Evolutionary conservation across 1,284 basidiomycete genomes (phyloP), one percentile per base, ranked within the genome.

Genomic region (Apiotrichum sp.): DNA sequence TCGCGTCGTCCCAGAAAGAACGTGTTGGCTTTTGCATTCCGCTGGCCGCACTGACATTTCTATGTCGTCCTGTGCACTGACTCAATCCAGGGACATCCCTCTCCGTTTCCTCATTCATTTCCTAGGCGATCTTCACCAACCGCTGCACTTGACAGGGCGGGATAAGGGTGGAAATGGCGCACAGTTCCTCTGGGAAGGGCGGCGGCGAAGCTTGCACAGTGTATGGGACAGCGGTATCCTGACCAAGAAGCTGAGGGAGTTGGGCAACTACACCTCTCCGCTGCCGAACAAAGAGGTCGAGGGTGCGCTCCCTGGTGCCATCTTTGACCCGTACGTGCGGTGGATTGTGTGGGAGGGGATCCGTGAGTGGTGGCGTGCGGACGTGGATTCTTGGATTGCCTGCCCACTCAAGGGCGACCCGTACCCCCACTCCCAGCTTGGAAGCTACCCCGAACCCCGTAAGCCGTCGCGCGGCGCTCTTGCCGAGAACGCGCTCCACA

Each of bases 71-170:
- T 22, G 22, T 22, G 22, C 22, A n/a, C 22, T 40, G 16, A 13
- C 52, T 56, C 53, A 62, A 41, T n/a, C 6, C 52, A 72, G 75
- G 11, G 80, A 81, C 63, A 76, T 79, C 68, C 87, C 90, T 2
- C 79, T 95, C 67, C 88, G 89, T 70, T 96, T 95, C 78, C 78
- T 97, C 49, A 83, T 92, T 39, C 93, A 97, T 71, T 92, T 91
- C 62, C 59, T 93, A 8, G 93, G 93, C 0, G 93, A 96, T 69
- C 80, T 93, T 80, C 92, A 95, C 68, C 86, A 88, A 81, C 92
- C 92, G 8, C 78, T 96, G 50, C 93, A 97, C 72, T 80, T 96
- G 43, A 87, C 88, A 0, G 89, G 90, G 3, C 79, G 89, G 14
- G 85, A 89, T 61, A 80, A 86, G 35, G 92, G 93, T 2, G 92